These are phyloP conservation scores for Yamadazyma spencermartinsiae DNA, from an alignment of 1,139 yeast species.

Conservation along the genomic window DNA sequence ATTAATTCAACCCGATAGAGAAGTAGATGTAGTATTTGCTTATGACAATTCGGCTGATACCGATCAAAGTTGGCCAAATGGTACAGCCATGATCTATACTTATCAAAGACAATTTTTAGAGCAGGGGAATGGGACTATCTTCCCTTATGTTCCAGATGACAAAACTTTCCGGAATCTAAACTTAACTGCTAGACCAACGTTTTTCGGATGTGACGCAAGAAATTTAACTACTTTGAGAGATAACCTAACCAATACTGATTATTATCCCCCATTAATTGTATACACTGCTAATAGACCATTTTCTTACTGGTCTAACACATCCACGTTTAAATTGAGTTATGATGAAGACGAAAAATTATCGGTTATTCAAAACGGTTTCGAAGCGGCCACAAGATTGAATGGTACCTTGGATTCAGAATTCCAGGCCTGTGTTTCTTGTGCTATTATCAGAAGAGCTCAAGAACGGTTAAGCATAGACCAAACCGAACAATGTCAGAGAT, in stretches of 20 bases:
- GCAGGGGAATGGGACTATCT: conserved; percentile 64
- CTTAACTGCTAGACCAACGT: conserved; percentile 67
- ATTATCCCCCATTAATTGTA: conserved; percentile 70
- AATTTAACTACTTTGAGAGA: conserved; percentile 56
- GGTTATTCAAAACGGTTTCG: conserved; percentile 79
- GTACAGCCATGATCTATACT: conserved; percentile 42
- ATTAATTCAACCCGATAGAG: conserved; percentile 38
- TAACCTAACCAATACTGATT: conserved; percentile 21
- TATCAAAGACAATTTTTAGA: conserved; percentile 67
- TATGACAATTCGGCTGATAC: conserved; percentile 53
- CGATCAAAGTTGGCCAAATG: conserved; percentile 42
- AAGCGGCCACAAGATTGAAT: conserved; percentile 70
- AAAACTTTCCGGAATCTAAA: conserved; percentile 62
- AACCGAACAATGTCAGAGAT: conserved; percentile 69
- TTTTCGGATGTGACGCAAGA: conserved; percentile 80
- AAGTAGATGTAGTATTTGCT: conserved; percentile 45
- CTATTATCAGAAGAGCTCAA: conserved; percentile 78
- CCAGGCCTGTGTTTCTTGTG: conserved; percentile 85
- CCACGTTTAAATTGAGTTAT: conserved; percentile 70
- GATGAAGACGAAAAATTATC: conserved; percentile 54
- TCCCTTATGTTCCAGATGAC: conserved; percentile 85
- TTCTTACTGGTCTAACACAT: conserved; percentile 64
- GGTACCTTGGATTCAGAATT: conserved; percentile 72
- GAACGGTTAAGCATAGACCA: conserved; percentile 67
- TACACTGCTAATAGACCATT: conserved; percentile 80